A percentile compares a stretch with the other conserved stretches of the same genome.
phyloP scores from a whole-genome alignment of 2,329 filamentous ascomycete species.

The Neophaeococcomyces aloes region DNA sequence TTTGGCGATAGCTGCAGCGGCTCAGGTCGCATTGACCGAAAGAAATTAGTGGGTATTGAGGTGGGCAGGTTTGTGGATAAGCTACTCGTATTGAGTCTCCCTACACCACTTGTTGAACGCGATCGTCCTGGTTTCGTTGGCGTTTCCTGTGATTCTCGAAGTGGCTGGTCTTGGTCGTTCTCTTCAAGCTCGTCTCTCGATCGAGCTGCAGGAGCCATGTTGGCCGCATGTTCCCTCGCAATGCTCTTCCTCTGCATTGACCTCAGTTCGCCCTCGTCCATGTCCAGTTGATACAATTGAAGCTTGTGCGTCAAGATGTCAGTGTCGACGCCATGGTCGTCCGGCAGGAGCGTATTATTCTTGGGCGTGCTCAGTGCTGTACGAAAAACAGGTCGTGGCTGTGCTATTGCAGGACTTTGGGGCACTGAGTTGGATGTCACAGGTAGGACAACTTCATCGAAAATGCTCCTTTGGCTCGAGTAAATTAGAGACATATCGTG shows the following conservation, averaged over 20 bases:
- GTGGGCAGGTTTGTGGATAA: not conserved
- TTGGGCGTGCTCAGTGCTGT: not conserved
- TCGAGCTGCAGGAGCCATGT: conserved; percentile 3
- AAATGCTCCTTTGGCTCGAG: not conserved
- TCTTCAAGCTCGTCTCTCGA: not conserved
- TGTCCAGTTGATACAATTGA: conserved; percentile 4
- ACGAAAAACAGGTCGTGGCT: not conserved
- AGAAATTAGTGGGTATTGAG: not conserved
- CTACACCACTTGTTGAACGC: not conserved
- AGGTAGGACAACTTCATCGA: conserved; percentile 1
- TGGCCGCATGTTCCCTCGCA: not conserved
- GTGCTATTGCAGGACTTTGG: not conserved
- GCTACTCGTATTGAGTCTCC: not conserved
- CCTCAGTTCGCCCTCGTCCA: conserved; percentile 4
- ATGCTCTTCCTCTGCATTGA: conserved; percentile 1
- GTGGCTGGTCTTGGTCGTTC: not conserved
- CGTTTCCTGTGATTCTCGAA: not conserved
- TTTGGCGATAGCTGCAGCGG: not conserved
- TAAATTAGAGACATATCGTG: conserved; percentile 3
- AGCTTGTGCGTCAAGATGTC: conserved; percentile 8
- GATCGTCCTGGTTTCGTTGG: not conserved
- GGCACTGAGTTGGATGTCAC: conserved; percentile 2
- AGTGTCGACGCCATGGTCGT: conserved; percentile 6
- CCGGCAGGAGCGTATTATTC: not conserved
- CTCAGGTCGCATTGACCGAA: conserved; percentile 2